Base-by-base conservation (phyloP, 139 green algal species). In the Chlorella sp. region DNA sequence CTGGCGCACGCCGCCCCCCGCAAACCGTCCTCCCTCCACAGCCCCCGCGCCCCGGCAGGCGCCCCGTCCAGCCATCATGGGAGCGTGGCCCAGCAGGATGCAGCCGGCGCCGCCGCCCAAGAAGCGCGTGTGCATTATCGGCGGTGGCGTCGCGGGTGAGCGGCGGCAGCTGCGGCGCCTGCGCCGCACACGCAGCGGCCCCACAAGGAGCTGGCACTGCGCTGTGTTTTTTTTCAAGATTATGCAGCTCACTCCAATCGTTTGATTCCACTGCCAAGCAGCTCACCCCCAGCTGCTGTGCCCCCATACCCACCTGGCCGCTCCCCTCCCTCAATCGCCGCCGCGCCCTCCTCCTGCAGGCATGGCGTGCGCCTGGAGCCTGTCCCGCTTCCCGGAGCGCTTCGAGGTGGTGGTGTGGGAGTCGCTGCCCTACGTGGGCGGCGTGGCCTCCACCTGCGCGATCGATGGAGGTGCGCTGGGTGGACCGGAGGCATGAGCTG, bases 321-420 rank as follows among this genome's bases (percentile, higher is more conserved):
- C 30, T 38, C 32, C 30, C 65, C 65, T 23, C 65, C 65, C 13
- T 7, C 32, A 30, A 26, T 1, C 38, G 9, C 93, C 90, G 92
- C 26, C 92, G 87, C 23, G 87, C 92, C 5, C 92, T 86, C 51
- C 51, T 9, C 51, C 1, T 32, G 56, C 85, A 94, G 92, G 92
- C 26, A 93, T 90, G 28, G 88, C 92, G 1, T 93, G 88, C 51
- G 92, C 91, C 6, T 95, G 92, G 92, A 91, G 76, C 38, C 85
- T 95, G 25, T 89, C 87, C 15, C 87, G 91, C 38, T 84, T 80
- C 68, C 92, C 91, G 1, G 91, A 93, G 9, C 87, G 83, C 6
- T 95, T 92, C 55, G 87, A 94, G 21, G 90, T 94, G 36, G 85
- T 92, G 51, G 88, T 95, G 44, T 93, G 90, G 91, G 92, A 95